Base-by-base conservation (phyloP, 345 rosid genomes). In the Cardiospermum halicacabum region DNA sequence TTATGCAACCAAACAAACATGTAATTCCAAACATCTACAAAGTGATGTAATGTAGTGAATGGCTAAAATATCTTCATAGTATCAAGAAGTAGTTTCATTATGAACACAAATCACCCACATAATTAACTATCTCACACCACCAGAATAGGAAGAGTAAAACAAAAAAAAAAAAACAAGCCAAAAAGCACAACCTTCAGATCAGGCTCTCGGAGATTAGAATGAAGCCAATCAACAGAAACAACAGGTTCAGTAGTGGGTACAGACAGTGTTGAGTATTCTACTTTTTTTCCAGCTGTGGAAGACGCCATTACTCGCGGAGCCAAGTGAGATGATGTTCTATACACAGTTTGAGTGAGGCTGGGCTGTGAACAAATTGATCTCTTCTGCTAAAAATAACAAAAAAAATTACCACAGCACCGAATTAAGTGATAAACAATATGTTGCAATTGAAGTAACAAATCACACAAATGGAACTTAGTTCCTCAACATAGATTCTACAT, bases 191-290 rank as follows among this genome's bases (percentile, higher is more conserved):
- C 99, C 96, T 95, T 95, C 83, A 89, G 24, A 72, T 81, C 85
- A 71, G 99, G 84, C 69, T 78, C 88, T 70, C 64, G 78, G 49
- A 89, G 90, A 68, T 91, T 91, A 2, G 93, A 59, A 65, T 89
- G 85, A 22, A 95, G 96, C 99, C 99, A 91, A 77, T 91, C 96
- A 56, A 83, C 99, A 39, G 98, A 95, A 53, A 91, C 89, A 67
- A 87, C 89, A 51, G 99, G 91, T 58, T 86, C 96, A 65, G 66
- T 82, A 31, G 80, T 63, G 53, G 93, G 68, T 58, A 72, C 58
- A 21, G 88, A 81, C 30, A 77, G 77, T 12, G 85, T 76, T 0
- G 89, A 86, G 69, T 66, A 89, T 49, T 66, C 56, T 18, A 65
- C 72, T 69, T 68, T 78, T 16, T 70, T 27, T 28, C 74, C 81